Conservation (phyloP, 345 rosid species). For the Diplotaxis tenuifolia region DNA sequence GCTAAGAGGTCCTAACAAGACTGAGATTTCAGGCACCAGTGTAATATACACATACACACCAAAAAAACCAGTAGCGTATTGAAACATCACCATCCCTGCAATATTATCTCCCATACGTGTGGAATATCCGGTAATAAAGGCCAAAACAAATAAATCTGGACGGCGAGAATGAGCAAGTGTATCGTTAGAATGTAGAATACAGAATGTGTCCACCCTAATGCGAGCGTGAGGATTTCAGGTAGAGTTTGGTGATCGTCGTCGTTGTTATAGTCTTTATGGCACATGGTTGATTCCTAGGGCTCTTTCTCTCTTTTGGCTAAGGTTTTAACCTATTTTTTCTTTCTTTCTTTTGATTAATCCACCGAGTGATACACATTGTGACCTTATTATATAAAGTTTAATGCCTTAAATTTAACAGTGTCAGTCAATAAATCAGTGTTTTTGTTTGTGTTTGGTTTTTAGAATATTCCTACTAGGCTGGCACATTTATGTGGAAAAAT, state of each 20-base stretch:
- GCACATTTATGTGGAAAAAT: too few species aligned
- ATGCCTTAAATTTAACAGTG: too few species aligned
- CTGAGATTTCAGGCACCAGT: neutral
- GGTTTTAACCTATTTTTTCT: neutral
- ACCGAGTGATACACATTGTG: too few species aligned
- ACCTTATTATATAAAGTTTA: too few species aligned
- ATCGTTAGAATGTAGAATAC: neutral
- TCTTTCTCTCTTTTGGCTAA: neutral
- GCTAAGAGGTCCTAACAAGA: neutral
- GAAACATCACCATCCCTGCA: neutral
- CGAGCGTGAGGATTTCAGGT: neutral
- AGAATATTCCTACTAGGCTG: too few species aligned
- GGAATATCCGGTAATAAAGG: neutral
- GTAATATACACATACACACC: neutral
- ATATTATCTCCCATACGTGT: neutral
- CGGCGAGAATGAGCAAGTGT: neutral
- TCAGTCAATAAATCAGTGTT: too few species aligned
- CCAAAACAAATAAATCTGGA: neutral
- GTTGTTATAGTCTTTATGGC: neutral
- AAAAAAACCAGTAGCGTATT: neutral
- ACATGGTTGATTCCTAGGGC: neutral
- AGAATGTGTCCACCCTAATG: neutral
- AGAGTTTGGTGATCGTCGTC: neutral
- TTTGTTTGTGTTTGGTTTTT: too few species aligned
- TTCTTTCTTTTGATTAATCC: too few species aligned